phyloP scores from a whole-genome alignment of 305 asterid species.

The Caryopteris hybrid region DNA sequence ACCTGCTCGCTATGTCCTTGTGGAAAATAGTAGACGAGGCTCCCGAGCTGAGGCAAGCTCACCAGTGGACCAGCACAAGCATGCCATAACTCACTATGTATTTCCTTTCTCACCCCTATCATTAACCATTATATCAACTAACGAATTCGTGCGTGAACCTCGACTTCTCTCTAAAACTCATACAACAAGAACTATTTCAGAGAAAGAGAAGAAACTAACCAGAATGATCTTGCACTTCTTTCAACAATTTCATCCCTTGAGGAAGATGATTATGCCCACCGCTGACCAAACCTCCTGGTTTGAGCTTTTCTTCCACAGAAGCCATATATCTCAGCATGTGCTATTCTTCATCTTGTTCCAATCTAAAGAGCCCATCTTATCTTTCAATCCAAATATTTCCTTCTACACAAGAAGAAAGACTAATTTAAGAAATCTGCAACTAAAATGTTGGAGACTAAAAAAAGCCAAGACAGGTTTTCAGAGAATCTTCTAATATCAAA shows the following conservation, averaged over 20 bases:
- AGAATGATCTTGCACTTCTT: conserved; percentile 81
- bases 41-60: conserved; percentile 87
- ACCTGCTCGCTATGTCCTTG: conserved; percentile 98
- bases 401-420: too few relatives aligned
- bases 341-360: too few relatives aligned
- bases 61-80: conserved; percentile 99
- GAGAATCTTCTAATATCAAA: conserved; percentile 35
- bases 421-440: too few relatives aligned
- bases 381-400: too few relatives aligned
- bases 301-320: conserved; percentile 57
- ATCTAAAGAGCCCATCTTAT: too few relatives aligned
- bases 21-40: conserved; percentile 88
- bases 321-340: conserved; percentile 52
- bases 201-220: too few relatives aligned
- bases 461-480: conserved; percentile 41
- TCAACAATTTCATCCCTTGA: conserved; percentile 82
- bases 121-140: too few relatives aligned
- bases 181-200: too few relatives aligned
- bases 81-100: conserved; percentile 89
- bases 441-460: too few relatives aligned
- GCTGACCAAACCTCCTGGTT: conserved; percentile 45
- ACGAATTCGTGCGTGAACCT: too few relatives aligned
- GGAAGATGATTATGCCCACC: conserved; percentile 53
- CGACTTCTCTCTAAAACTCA: too few relatives aligned
- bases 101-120: conserved; percentile 62